phyloP scores from a whole-genome alignment of 73 alveolate genomes.

The Tetrahymena malaccensis region DNA sequence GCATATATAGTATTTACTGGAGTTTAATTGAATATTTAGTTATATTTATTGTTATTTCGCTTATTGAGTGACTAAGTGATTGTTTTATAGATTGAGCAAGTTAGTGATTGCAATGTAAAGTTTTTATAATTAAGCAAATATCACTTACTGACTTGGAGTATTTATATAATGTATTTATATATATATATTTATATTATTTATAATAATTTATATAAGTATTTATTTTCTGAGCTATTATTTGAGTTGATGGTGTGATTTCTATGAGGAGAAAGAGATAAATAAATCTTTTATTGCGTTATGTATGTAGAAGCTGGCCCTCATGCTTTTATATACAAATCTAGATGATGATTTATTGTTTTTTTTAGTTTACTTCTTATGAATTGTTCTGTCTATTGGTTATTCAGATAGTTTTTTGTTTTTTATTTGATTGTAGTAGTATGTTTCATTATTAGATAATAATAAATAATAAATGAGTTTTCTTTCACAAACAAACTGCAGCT shows the following conservation, averaged over 20 bases:
- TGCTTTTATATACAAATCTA: too few relatives aligned
- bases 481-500: neutral
- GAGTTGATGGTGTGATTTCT: neutral
- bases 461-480: neutral
- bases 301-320: neutral
- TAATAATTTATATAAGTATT: neutral
- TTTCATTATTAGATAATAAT: too few relatives aligned
- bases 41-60: neutral
- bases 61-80: too few relatives aligned
- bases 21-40: neutral
- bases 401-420: neutral
- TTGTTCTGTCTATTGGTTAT: neutral
- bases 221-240: neutral
- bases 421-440: too few relatives aligned
- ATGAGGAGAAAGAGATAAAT: neutral
- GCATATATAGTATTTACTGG: neutral
- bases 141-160: neutral
- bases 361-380: neutral
- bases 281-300: too few relatives aligned
- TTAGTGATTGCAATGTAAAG: neutral
- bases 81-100: neutral
- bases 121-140: neutral
- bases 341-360: too few relatives aligned
- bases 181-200: too few relatives aligned
- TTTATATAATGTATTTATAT: too few relatives aligned